phyloP scores from a whole-genome alignment of 495 filamentous ascomycete genomes.

The Penicillium samsonianum region DNA sequence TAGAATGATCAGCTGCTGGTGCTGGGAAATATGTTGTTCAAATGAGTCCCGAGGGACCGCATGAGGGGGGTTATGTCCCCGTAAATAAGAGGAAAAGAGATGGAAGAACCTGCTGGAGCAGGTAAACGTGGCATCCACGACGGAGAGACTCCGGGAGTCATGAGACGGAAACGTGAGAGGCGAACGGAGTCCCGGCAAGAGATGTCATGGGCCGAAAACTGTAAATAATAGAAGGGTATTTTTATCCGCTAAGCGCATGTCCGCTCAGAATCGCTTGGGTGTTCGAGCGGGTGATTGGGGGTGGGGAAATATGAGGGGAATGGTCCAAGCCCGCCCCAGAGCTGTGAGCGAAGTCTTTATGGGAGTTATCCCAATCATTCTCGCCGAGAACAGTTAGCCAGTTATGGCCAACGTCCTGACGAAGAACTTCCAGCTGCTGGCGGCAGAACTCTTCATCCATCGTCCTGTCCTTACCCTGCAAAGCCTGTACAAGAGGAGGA shows the following conservation, averaged over 20 bases:
- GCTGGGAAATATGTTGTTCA: slow-evolving; percentile 14
- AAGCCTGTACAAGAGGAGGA: slow-evolving; percentile 19
- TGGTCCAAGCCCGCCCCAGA: slow-evolving; percentile 38
- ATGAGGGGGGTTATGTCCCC: not conserved
- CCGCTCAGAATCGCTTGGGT: slow-evolving; percentile 56
- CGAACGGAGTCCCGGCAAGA: slow-evolving; percentile 3
- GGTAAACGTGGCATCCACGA: not conserved
- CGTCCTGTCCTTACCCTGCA: slow-evolving; percentile 56
- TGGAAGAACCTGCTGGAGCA: not conserved
- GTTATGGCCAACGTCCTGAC: slow-evolving; percentile 76
- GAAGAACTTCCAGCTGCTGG: slow-evolving; percentile 80
- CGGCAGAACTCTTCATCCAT: slow-evolving; percentile 76
- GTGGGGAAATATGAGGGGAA: slow-evolving; percentile 39
- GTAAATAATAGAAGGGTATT: slow-evolving; percentile 5
- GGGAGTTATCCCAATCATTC: slow-evolving; percentile 58
- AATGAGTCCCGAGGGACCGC: slow-evolving; percentile 7
- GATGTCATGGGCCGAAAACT: not conserved
- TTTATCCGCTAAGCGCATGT: slow-evolving; percentile 46
- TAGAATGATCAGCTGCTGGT: slow-evolving; percentile 13
- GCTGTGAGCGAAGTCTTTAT: slow-evolving; percentile 36
- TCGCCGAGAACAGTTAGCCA: slow-evolving; percentile 87
- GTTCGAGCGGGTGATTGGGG: slow-evolving; percentile 39
- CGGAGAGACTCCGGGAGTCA: not conserved
- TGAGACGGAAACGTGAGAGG: not conserved
- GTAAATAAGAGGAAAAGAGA: slow-evolving; percentile 2